These are phyloP conservation scores for Phytopythium aichiense DNA, from an alignment of 352 stramenopile genomes.

Conservation along the genomic window DNA sequence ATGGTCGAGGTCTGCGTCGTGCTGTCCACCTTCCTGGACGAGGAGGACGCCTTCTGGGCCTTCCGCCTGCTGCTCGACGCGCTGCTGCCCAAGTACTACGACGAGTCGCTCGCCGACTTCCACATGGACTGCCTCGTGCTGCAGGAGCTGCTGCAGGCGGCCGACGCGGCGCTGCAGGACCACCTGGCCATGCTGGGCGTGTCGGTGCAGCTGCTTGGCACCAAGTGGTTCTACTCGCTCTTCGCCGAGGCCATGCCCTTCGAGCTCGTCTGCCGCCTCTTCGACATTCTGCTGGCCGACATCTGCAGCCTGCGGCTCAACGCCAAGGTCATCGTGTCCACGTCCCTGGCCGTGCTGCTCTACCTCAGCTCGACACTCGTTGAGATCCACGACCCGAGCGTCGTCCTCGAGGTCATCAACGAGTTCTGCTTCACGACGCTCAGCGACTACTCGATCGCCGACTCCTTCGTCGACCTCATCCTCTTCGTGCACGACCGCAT, in stretches of 20 bases:
- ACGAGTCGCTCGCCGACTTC: constrained; percentile 76
- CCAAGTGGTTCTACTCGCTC: constrained; percentile 86
- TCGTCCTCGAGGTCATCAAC: constrained; percentile 71
- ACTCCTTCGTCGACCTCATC: constrained; percentile 72
- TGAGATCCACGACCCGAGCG: constrained; percentile 69
- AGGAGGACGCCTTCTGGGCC: constrained; percentile 78
- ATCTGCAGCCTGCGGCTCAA: constrained; percentile 50
- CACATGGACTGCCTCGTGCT: constrained; percentile 79
- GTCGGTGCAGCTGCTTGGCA: constrained; percentile 73
- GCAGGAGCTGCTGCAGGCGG: constrained; percentile 57
- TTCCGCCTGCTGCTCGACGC: constrained; percentile 70
- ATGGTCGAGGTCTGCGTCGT: constrained; percentile 82
- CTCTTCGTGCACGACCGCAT: constrained; percentile 68
- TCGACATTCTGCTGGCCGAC: constrained; percentile 73
- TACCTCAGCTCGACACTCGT: constrained; percentile 68
- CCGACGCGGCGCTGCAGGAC: constrained; percentile 47
- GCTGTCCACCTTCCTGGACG: constrained; percentile 67
- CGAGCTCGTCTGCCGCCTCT: constrained; percentile 69
- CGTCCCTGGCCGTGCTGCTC: constrained; percentile 64
- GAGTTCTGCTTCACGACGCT: constrained; percentile 78
- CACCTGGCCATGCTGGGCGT: constrained; percentile 58
- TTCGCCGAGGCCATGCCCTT: constrained; percentile 83
- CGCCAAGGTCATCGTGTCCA: constrained; percentile 73
- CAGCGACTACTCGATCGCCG: constrained; percentile 61
- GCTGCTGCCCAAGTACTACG: constrained; percentile 77